Conservation (phyloP, 805 yeast genomes). For the Maudiozyma turicensis region DNA sequence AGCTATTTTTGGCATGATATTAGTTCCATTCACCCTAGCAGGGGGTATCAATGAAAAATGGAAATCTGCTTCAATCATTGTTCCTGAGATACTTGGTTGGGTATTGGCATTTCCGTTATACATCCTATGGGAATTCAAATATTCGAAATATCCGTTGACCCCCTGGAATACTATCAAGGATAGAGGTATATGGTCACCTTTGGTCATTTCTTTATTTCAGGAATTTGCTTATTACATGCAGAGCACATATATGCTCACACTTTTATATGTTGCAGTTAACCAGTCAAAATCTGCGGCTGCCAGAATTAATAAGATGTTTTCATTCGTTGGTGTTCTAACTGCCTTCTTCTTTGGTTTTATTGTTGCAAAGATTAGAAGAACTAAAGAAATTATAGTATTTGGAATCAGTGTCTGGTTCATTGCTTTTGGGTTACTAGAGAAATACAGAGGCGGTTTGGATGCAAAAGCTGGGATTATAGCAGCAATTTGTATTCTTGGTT, state of each 20-base stretch:
- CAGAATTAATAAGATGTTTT: slow-evolving; percentile 49
- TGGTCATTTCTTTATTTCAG: slow-evolving; percentile 44
- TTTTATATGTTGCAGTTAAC: slow-evolving; percentile 47
- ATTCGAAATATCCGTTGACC: slow-evolving; percentile 44
- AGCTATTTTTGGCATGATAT: slow-evolving; percentile 47
- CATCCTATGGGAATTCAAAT: slow-evolving; percentile 48
- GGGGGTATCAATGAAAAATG: slow-evolving; percentile 51
- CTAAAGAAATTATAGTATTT: slow-evolving; percentile 49
- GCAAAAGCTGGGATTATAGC: slow-evolving; percentile 53
- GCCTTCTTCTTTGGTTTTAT: slow-evolving; percentile 51
- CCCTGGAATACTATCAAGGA: slow-evolving; percentile 47
- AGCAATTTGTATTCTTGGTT: slow-evolving; percentile 52
- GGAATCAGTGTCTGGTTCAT: slow-evolving; percentile 52
- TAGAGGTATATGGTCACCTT: slow-evolving; percentile 56
- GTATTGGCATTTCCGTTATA: slow-evolving; percentile 44
- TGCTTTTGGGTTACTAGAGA: slow-evolving; percentile 48
- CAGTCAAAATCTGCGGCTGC: slow-evolving; percentile 50
- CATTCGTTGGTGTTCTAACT: slow-evolving; percentile 54
- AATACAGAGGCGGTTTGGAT: slow-evolving; percentile 41
- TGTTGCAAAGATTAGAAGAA: slow-evolving; percentile 38
- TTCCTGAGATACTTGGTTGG: slow-evolving; percentile 48
- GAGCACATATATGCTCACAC: slow-evolving; percentile 54
- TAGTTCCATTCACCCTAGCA: slow-evolving; percentile 68
- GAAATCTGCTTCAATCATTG: slow-evolving; percentile 50
- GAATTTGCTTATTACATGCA: slow-evolving; percentile 56